These are phyloP conservation scores for Linderina pennispora DNA, from an alignment of 192 early-diverging fungal genomes.

Conservation along the genomic window DNA sequence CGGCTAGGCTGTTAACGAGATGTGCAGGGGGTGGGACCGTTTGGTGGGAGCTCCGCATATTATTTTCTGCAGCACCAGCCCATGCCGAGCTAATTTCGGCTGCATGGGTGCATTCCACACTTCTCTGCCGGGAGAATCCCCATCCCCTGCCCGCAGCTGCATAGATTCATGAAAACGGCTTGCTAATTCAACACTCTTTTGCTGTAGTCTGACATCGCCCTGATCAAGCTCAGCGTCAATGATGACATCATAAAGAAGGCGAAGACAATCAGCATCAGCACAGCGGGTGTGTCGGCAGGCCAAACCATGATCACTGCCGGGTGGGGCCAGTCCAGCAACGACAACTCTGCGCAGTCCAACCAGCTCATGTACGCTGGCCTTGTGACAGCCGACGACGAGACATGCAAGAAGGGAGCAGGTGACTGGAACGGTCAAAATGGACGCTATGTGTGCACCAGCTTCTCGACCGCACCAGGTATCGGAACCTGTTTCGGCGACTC, in stretches of 20 bases:
- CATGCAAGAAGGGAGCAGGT: slow-evolving; percentile 14
- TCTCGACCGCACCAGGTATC: slow-evolving; percentile 24
- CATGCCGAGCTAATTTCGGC: no score
- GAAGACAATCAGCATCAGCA: slow-evolving; percentile 15
- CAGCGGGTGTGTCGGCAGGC: slow-evolving; percentile 12
- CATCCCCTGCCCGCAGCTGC: no score
- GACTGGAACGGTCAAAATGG: slow-evolving; percentile 37
- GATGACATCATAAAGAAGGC: slow-evolving; percentile 21
- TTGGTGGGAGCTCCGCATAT: no score
- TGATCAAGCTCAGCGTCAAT: slow-evolving; percentile 31
- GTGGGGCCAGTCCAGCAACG: slow-evolving; percentile 38
- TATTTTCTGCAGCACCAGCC: no score
- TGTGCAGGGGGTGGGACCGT: no score
- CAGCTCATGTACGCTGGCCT: slow-evolving; percentile 31
- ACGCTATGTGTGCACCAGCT: slow-evolving; percentile 40
- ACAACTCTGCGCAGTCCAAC: slow-evolving; percentile 20
- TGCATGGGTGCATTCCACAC: no score
- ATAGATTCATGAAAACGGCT: no score
- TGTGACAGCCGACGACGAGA: slow-evolving; percentile 18
- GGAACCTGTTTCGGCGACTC: slow-evolving; percentile 48
- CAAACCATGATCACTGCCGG: slow-evolving; percentile 28
- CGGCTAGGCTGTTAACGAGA: no score
- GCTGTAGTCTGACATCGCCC: slow-evolving; percentile 42
- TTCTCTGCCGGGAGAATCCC: no score
- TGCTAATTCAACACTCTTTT: no score